Conservation (phyloP, 2,329 filamentous ascomycete species). For the Xylariaceae sp. region DNA sequence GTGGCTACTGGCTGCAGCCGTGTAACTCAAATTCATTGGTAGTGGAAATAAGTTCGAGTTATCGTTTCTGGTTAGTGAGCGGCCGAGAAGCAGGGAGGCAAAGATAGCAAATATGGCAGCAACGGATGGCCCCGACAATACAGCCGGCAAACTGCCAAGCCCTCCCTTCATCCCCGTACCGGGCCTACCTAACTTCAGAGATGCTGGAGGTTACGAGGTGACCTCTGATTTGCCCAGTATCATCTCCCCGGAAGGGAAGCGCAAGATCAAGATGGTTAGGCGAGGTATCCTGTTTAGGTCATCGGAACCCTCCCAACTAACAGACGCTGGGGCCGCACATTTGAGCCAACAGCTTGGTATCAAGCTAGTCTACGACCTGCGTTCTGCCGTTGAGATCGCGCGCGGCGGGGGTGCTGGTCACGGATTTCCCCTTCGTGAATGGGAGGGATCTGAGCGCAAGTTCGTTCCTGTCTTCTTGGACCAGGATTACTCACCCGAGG, state of each 20-base stretch:
- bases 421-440: constrained; percentile 50
- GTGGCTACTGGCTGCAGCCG: background rate
- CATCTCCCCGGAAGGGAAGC: constrained; percentile 2
- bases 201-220: constrained; percentile 66
- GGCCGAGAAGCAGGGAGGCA: background rate
- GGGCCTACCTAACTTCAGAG: constrained; percentile 72
- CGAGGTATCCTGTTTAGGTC: constrained; percentile 68
- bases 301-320: constrained; percentile 68
- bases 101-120: constrained; percentile 14
- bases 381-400: constrained; percentile 59
- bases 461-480: constrained; percentile 69
- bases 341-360: constrained; percentile 64
- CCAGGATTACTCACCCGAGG: constrained; percentile 62
- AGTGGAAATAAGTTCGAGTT: constrained; percentile 5
- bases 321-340: constrained; percentile 57
- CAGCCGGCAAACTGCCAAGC: constrained; percentile 29
- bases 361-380: constrained; percentile 49
- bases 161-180: constrained; percentile 59
- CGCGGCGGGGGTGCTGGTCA: constrained; percentile 42
- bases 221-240: constrained; percentile 30
- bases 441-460: constrained; percentile 59
- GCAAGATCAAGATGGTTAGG: constrained; percentile 50
- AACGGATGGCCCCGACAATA: background rate
- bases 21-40: background rate
- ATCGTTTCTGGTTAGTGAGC: background rate